A percentile compares a stretch with the other conserved stretches of the same genome.
phyloP scores from a whole-genome alignment of 441 rosid species.

The Gossypium lobatum region DNA sequence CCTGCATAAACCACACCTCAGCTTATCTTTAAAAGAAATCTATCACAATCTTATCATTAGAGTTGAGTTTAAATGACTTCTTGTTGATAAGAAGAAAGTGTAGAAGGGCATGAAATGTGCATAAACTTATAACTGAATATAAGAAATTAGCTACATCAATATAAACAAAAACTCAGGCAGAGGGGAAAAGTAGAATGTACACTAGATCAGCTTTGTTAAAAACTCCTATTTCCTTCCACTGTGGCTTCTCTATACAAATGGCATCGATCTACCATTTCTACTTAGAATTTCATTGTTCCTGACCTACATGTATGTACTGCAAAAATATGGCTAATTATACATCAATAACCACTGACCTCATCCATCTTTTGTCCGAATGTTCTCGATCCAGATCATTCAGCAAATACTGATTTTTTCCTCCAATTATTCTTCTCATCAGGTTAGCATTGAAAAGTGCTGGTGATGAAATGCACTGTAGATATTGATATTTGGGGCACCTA shows the following conservation, averaged over 20 bases:
- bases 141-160: neutral
- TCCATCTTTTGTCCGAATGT: neutral
- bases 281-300: neutral
- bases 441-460: neutral
- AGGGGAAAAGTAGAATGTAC: neutral
- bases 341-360: neutral
- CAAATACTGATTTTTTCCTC: neutral
- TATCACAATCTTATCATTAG: neutral
- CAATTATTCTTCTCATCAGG: neutral
- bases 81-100: neutral
- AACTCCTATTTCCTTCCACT: neutral
- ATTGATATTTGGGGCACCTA: neutral
- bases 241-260: conserved; percentile 2
- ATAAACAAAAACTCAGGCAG: neutral
- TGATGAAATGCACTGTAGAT: neutral
- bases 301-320: neutral
- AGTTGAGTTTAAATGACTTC: neutral
- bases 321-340: neutral
- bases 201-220: neutral
- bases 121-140: neutral
- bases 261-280: conserved; percentile 1
- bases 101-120: neutral
- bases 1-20: neutral
- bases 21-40: neutral
- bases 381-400: neutral